These are phyloP conservation scores for Taiozyma sp. DNA, from an alignment of 1,139 yeast species.

Conservation along the genomic window DNA sequence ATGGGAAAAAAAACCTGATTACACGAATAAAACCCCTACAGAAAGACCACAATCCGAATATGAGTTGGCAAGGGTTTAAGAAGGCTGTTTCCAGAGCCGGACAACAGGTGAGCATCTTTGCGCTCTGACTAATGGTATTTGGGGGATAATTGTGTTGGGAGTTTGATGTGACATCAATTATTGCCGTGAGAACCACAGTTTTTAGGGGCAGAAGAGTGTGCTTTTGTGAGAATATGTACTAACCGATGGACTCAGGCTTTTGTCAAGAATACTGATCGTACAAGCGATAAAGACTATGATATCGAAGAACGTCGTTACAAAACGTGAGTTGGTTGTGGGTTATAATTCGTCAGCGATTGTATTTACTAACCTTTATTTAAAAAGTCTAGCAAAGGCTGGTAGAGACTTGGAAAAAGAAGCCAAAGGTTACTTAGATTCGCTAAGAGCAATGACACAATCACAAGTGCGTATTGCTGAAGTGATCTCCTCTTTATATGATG, in stretches of 20 bases:
- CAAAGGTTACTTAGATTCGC: constrained; percentile 87
- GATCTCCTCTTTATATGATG: constrained; percentile 90
- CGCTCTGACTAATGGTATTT: not conserved
- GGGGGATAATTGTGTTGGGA: not conserved
- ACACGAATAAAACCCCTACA: not conserved
- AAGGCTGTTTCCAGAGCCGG: constrained; percentile 97
- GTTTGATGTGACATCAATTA: not conserved
- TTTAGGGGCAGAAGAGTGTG: not conserved
- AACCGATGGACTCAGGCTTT: constrained; percentile 23
- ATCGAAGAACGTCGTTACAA: constrained; percentile 90
- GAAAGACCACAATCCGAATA: constrained; percentile 21
- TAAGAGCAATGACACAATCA: constrained; percentile 92
- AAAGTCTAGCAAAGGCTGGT: constrained; percentile 73
- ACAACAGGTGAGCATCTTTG: constrained; percentile 50
- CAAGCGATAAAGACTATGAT: constrained; percentile 89
- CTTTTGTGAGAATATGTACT: not conserved
- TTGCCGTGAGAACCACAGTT: not conserved
- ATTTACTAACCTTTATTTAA: constrained; percentile 1
- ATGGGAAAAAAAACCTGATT: not conserved
- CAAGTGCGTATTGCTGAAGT: constrained; percentile 97
- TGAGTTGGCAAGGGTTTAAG: constrained; percentile 98
- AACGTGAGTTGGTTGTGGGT: constrained; percentile 27
- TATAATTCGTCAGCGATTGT: not conserved
- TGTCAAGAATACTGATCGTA: constrained; percentile 87
- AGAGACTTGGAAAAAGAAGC: constrained; percentile 80